Evolutionary conservation across 2,329 filamentous ascomycete species (phyloP).

Genomic region (Colletotrichum sp.): DNA sequence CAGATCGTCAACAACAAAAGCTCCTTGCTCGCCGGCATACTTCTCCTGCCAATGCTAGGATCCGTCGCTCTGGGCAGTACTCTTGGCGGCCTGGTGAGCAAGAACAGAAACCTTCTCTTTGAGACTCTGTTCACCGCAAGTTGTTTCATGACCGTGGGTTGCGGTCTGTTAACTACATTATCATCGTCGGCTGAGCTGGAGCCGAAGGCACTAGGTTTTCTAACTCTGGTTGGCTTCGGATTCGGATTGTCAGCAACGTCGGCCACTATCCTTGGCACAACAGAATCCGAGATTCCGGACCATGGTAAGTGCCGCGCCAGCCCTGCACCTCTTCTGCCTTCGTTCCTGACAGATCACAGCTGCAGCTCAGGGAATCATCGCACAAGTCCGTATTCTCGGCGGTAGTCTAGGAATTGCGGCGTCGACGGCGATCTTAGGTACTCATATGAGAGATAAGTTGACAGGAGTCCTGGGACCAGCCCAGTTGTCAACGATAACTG

Average conservation of each 20-base stretch:
- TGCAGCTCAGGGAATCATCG: slow-evolving; percentile 56
- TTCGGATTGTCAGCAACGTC: slow-evolving; percentile 53
- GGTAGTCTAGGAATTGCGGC: slow-evolving; percentile 59
- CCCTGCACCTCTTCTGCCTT: neutral
- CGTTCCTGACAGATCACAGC: slow-evolving; percentile 35
- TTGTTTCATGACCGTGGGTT: slow-evolving; percentile 48
- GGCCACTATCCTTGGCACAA: slow-evolving; percentile 48
- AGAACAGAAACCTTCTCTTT: slow-evolving; percentile 41
- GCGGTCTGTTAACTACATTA: slow-evolving; percentile 47
- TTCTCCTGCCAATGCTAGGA: slow-evolving; percentile 59
- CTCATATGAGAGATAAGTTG: slow-evolving; percentile 32
- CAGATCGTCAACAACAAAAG: slow-evolving; percentile 54
- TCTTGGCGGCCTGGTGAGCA: slow-evolving; percentile 45
- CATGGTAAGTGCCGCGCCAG: slow-evolving; percentile 41
- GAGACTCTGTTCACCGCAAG: slow-evolving; percentile 49
- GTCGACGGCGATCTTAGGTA: slow-evolving; percentile 50
- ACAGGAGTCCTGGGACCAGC: slow-evolving; percentile 28
- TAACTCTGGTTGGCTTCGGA: slow-evolving; percentile 56
- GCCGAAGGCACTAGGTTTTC: slow-evolving; percentile 51
- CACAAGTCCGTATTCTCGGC: slow-evolving; percentile 55
- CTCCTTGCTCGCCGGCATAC: slow-evolving; percentile 50
- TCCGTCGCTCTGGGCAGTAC: slow-evolving; percentile 49
- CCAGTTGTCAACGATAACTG: slow-evolving; percentile 30
- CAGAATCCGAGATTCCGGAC: slow-evolving; percentile 47
- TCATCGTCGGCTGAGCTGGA: slow-evolving; percentile 35